Base-by-base conservation (phyloP, 192 early-diverging fungal species). In the Linnemannia elongata region DNA sequence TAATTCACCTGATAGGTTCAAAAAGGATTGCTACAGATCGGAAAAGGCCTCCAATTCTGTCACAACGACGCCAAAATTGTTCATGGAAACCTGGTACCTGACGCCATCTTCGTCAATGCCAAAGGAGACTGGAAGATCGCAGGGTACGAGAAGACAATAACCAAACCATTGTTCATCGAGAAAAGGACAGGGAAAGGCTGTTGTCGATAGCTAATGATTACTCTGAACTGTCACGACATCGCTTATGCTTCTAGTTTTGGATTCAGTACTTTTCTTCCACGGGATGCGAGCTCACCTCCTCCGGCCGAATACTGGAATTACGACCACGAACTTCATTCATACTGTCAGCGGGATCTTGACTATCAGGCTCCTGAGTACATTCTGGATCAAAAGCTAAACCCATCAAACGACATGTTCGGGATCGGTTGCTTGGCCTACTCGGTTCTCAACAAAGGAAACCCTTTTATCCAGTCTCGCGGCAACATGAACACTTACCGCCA, bases 71-170 rank as follows among this genome's bases (percentile, higher is more conserved):
- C 93, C 63, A 90, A 89, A 5, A 89, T 95, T 44, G 93, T 95
- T 73, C 97, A 97, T 76, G 92, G 93, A 9, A 94, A 95, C 76
- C 73, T 97, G 33, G 92, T 89, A 36, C 96, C 97, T 1, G 91
- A 93, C 24, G 91, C 95, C 49, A 90, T 97, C 17, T 94, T 94
- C 90, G 90, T 97, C 68, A 95, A 95, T 77, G 88, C 91, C n/a
- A 94, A 93, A 79, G 94, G 95, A 42, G 95, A 96, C 79, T 96
- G 95, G 95, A 96, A 95, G 82, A 90, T 96, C 81, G 94, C 93
- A 82, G 95, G 95, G 77, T 93, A 89, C 80, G 73, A 35, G 30
- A 33, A 30, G 60, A 9, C 17, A 17, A 22, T 33, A 10, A 54
- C 33, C 36, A 55, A 69, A 44, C 30, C 45, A 41, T 74, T 52